Evolutionary conservation across 441 rosid species (phyloP), one percentile per base, ranked within the genome.

Genomic region (Flueggea neowawraea): DNA sequence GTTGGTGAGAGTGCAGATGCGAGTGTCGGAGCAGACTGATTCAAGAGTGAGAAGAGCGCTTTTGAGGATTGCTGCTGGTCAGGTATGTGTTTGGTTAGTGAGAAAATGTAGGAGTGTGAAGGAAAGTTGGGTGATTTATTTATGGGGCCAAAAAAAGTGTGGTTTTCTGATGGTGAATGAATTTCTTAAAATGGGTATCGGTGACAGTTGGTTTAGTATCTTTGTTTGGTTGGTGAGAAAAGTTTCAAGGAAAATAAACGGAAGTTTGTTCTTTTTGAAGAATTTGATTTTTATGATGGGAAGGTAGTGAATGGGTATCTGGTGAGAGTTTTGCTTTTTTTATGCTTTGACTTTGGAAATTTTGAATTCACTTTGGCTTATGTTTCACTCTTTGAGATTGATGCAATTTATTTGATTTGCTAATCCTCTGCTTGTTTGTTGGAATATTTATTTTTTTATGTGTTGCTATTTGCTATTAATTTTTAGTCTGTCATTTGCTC

Each of bases 1-100:
- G 79, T 80, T 95, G 71, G 79, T 95, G 87, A 84, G 98, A 81
- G 76, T 68, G 45, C 99, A 95, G 80, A 89, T 95, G 97, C 69
- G 82, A 61, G 90, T 91, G 28, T 71, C 98, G 31, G 97, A 88
- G 70, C 70, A 80, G 10, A 84, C 84, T n/a, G 99, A 95, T 82
- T 89, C 97, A 1, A 85, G 98, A 55, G 87, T 89, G 31, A 78
- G 99, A 66, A 73, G 97, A 71, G 95, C 99, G 68, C 75, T 95
- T 9, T 81, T 95, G 76, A 84, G 97, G 70, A 80, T 95, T 66
- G 81, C 96, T 41, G 98, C 97, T 61, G 87, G 88, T 56, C 96
- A 88, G 99, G 99, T 89, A 15, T 43, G 31, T 66, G 67, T 62
- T 31, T 73, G 12, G 31, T 44, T 56, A 32, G 62, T 55, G 16